Evolutionary conservation across 495 filamentous ascomycete genomes (phyloP).

Genomic region (Daldinia childiae): DNA sequence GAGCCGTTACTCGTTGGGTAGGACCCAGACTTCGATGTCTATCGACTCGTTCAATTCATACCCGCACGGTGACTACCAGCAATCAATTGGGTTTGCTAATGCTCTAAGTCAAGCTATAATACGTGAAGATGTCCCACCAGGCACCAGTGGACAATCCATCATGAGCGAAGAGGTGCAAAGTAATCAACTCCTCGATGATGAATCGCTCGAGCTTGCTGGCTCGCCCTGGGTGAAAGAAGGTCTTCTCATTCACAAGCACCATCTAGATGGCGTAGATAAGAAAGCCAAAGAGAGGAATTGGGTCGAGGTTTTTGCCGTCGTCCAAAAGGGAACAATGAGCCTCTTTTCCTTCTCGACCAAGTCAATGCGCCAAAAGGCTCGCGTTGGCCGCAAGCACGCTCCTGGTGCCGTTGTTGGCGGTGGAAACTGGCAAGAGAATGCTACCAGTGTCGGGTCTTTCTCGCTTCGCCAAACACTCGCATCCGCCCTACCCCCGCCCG

Average conservation of each 20-base stretch:
- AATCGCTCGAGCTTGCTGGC: slow-evolving; percentile 86
- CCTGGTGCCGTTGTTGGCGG: slow-evolving; percentile 74
- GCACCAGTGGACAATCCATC: slow-evolving; percentile 60
- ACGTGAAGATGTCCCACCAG: slow-evolving; percentile 79
- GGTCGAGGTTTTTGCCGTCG: slow-evolving; percentile 96
- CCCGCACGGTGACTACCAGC: slow-evolving; percentile 85
- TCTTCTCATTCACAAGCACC: slow-evolving; percentile 94
- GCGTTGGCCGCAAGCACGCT: slow-evolving; percentile 56
- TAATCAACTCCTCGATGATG: slow-evolving; percentile 86
- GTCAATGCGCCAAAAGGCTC: slow-evolving; percentile 71
- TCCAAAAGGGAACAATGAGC: slow-evolving; percentile 94
- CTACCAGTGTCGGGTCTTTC: slow-evolving; percentile 86
- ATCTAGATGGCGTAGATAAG: slow-evolving; percentile 88
- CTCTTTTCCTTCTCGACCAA: slow-evolving; percentile 92
- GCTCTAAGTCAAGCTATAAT: slow-evolving; percentile 97
- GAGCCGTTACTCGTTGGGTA: slow-evolving; percentile 93
- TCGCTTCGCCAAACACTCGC: slow-evolving; percentile 92
- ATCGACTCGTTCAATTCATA: slow-evolving; percentile 89
- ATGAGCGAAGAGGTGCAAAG: slow-evolving; percentile 63
- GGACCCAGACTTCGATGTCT: slow-evolving; percentile 88
- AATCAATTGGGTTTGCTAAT: slow-evolving; percentile 97
- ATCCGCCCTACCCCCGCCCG: slow-evolving; percentile 85
- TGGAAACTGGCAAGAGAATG: slow-evolving; percentile 97
- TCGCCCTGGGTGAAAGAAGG: slow-evolving; percentile 99
- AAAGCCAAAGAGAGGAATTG: slow-evolving; percentile 91